Evolutionary conservation across 352 stramenopile species (phyloP), one percentile per base, ranked within the genome.

Genomic region (Globisporangium middletonii): DNA sequence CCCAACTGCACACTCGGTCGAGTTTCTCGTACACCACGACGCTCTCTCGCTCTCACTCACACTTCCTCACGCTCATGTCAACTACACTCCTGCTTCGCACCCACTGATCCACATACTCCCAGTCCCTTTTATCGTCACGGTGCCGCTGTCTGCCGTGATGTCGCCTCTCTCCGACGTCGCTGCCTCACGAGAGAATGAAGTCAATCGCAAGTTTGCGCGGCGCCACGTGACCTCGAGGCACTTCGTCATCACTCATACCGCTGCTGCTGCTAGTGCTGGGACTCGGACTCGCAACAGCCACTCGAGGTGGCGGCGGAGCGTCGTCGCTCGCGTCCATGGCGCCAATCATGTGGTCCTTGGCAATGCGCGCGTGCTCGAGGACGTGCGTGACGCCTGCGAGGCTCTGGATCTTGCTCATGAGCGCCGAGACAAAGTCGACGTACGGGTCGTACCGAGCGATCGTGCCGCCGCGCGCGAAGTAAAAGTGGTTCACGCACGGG

Each of bases 271-370:
- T 45, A 9, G 41, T n/a, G 16, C 41, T 45, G 41, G 11, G 41
- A n/a, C 16, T n/a, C 3, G 11, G 12, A 45, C 41, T 45, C 41
- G 41, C 16, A 15, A 16, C 16, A 15, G 12, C 41, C 4, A 16
- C 41, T 5, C 16, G 2, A 4, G 16, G 12, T 45, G 11, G 41
- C 3, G 26, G 3, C 38, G 9, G 2, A 2, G 12, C 41, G 15
- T 28, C 6, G 16, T 8, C 7, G 2, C 41, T 23, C 6, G 33
- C 50, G n/a, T 51, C 51, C 35, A 59, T 2, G 7, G 30, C 23
- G 50, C 68, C 72, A 48, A 86, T 81, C 64, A 83, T 67, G 57
- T 78, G 65, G 38, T 77, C 61, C 28, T 76, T 74, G 7, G 57
- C 62, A 45, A 88, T 72, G 30, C 70, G 59, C 13, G 70, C 71